Base-by-base conservation (phyloP, 163 green algal species). In the Chlamydomonas reinhardtii region DNA sequence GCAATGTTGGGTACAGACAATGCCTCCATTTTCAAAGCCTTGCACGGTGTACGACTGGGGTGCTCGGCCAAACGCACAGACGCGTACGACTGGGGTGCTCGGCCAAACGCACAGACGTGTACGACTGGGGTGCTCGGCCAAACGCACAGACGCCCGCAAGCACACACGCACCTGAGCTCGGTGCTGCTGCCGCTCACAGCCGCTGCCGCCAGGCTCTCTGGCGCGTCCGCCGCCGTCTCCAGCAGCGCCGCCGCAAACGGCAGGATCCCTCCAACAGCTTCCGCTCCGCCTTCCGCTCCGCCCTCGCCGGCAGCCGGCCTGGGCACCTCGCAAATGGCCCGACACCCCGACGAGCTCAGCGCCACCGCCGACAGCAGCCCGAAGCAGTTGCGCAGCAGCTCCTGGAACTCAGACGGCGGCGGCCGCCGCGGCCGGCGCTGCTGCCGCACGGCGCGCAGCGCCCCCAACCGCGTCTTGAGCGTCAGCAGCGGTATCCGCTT, bases 331-430 rank as follows among this genome's bases (percentile, higher is more conserved):
- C 54, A 76, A 8, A 86, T 27, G 5, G 34, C 69, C 54, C 35
- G n/a, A 54, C 34, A 52, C 14, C 80, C 80, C 5, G 31, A 35
- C 15, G 34, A 56, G 35, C 70, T 80, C 2, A 79, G 70, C 29
- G 80, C 25, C 6, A 86, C 2, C 34, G 80, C 80, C 16, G 80
- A 34, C 70, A 86, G 70, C 34, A 79, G 54, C 16, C 80, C 80
- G 14, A 76, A n/a, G 35, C 70, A 79, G 70, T 69, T 78, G 8
- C 15, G 24, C 56, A 79, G 9, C 15, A 86, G 80, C 56, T 68
- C 56, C 70, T 86, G 80, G 9, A 86, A 22, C 22, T 71, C 76
- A 0, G 35, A 61, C 0, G 75, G 59, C 25, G 59, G 34, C 20
- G 62, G 68, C 25, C 3, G 2, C 25, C n/a, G 62, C 27, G 35